phyloP scores from a whole-genome alignment of 2,329 filamentous ascomycete genomes.

The Calonectria pseudoturangicola region DNA sequence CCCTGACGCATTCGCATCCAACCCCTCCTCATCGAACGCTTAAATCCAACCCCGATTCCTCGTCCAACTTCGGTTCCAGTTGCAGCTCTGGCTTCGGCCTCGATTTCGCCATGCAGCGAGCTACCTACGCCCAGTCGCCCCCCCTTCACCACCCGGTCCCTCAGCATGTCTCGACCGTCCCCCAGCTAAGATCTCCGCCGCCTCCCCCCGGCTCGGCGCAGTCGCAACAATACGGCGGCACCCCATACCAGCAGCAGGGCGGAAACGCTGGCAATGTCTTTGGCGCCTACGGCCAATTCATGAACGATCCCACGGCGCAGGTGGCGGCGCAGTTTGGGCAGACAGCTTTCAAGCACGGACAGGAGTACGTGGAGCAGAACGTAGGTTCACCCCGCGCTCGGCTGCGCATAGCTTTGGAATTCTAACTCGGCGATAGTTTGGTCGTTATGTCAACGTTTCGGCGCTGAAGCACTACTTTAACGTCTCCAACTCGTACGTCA shows the following conservation, averaged over 20 bases:
- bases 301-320: constrained; percentile 95
- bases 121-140: constrained; percentile 89
- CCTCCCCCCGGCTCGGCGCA: constrained; percentile 84
- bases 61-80: constrained; percentile 38
- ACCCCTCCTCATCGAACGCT: not conserved
- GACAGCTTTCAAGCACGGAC: constrained; percentile 91
- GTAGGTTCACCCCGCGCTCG: constrained; percentile 70
- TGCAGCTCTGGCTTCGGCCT: constrained; percentile 44
- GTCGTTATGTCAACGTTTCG: constrained; percentile 90
- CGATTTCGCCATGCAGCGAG: constrained; percentile 84
- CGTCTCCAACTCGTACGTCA: constrained; percentile 97
- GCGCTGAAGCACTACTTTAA: constrained; percentile 99
- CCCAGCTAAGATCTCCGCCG: constrained; percentile 95
- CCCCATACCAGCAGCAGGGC: constrained; percentile 82
- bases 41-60: constrained; percentile 8
- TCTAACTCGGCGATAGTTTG: constrained; percentile 64
- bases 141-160: constrained; percentile 97
- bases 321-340: constrained; percentile 96
- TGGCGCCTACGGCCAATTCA: constrained; percentile 91
- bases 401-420: not conserved
- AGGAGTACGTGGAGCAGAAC: constrained; percentile 96
- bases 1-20: not conserved
- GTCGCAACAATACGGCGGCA: constrained; percentile 80
- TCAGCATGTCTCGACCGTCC: constrained; percentile 98
- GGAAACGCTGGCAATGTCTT: constrained; percentile 73